Percentiles rank a stretch among this genome's conserved stretches.
Evolutionary conservation across 78 protist genomes (phyloP).

Genomic region (Cavenderia fasciculata): DNA sequence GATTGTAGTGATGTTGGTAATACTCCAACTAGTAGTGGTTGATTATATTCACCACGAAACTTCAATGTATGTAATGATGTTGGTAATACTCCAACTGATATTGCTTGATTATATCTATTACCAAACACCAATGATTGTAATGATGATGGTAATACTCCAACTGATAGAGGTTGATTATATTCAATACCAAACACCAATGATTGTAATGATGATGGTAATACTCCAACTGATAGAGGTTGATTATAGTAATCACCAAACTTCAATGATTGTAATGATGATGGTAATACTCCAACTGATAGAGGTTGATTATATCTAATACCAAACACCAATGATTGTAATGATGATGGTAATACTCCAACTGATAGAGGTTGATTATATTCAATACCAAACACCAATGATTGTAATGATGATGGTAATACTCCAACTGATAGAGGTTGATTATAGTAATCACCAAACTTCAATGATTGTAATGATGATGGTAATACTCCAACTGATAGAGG

Average conservation of each 20-base stretch:
- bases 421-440: not conserved
- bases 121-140: not conserved
- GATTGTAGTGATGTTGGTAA: not conserved
- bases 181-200: constrained; percentile 10
- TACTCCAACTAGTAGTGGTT: not conserved
- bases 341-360: not conserved
- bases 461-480: not conserved
- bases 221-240: not conserved
- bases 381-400: not conserved
- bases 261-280: constrained; percentile 3
- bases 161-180: not conserved
- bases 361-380: not conserved
- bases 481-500: not conserved
- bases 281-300: not conserved
- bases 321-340: not conserved
- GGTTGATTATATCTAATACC: not conserved
- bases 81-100: not conserved
- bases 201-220: constrained; percentile 6
- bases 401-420: not conserved
- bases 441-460: not conserved
- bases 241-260: not conserved
- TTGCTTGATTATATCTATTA: not conserved
- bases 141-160: not conserved
- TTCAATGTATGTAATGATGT: not conserved
- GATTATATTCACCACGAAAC: constrained; percentile 1